Evolutionary conservation across 2,329 filamentous ascomycete species (phyloP).

Genomic region (Pestalotiopsis sp.): DNA sequence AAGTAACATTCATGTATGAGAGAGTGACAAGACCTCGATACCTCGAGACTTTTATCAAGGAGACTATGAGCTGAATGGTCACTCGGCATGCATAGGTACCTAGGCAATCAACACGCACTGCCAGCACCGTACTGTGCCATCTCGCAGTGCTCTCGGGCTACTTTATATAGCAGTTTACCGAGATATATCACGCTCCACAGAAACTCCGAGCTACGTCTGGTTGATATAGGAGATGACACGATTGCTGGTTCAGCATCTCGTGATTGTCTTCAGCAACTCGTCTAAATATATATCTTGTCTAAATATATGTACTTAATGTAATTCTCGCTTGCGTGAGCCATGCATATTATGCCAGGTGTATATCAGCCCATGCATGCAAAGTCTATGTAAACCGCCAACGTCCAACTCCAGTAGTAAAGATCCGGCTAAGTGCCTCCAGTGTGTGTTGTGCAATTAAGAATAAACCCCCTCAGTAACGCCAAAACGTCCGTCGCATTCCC

Average conservation of each 20-base stretch:
- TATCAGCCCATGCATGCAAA: background rate
- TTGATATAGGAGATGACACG: too few species aligned
- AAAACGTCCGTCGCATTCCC: background rate
- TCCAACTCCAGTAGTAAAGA: slow-evolving; percentile 1
- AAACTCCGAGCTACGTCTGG: too few species aligned
- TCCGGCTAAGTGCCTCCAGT: background rate
- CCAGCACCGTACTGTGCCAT: background rate
- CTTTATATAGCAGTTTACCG: too few species aligned
- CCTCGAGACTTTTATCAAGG: background rate
- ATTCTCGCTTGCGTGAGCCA: background rate
- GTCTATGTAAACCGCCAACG: slow-evolving; percentile 8
- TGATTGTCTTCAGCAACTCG: background rate
- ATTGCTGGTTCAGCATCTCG: background rate
- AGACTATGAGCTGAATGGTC: too few species aligned
- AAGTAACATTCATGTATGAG: background rate
- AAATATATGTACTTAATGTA: background rate
- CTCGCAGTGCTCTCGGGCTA: background rate
- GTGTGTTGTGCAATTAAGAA: background rate
- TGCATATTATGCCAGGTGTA: background rate
- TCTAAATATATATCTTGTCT: background rate
- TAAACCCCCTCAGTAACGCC: background rate
- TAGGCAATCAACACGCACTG: too few species aligned
- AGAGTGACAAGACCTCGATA: background rate
- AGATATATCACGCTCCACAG: too few species aligned
- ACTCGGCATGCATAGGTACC: background rate